Base-by-base conservation (phyloP, 2,329 filamentous ascomycete genomes). In the Fusarium neocosmosporiellum region DNA sequence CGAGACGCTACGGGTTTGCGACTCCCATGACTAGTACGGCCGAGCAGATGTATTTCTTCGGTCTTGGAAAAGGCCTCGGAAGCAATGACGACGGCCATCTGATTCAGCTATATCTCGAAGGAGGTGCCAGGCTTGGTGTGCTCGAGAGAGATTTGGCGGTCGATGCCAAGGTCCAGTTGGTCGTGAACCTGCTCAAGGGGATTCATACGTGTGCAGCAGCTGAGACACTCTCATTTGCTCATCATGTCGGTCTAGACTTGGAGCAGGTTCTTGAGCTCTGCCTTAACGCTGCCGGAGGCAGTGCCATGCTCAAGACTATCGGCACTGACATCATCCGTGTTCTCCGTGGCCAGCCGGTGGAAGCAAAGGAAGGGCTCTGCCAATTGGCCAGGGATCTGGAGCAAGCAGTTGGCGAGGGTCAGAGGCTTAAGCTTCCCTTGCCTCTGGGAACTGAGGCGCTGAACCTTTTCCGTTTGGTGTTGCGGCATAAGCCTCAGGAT, bases 41-140 rank as follows among this genome's bases (percentile, higher is more conserved):
- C 13, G 91, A 93, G 80, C 90, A 92, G 79, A 85, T 88, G 31
- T 93, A 92, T 77, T 86, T 92, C 63, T 81, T 88, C 31, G 89
- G 86, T 16, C 80, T 92, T 9, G 84, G 87, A 27, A 86, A 88
- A 43, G 91, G 91, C 11, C 90, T 68, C 11, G 70, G 70, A 7
- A 20, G 55, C 2, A 55, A 72, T 39, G 70, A 72, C 8, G 70
- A 72, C 11, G 50, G 34, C n/a, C 65, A 62, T 33, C 14, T 72
- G 8, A 59, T 70, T 11, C 63, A 63, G 14, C 27, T 72, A 5
- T 72, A 72, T 33, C 43, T 50, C 18, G 54, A 72, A 39, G 70
- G 67, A 2, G 65, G 58, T 22, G 50, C 57, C 2, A 55, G 60
- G 6, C 31, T 54, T 14, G 55, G 64, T 14, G 58, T 46, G 1